Evolutionary conservation across 2,329 filamentous ascomycete genomes (phyloP).

Genomic region (Exophiala lecanii-corni): DNA sequence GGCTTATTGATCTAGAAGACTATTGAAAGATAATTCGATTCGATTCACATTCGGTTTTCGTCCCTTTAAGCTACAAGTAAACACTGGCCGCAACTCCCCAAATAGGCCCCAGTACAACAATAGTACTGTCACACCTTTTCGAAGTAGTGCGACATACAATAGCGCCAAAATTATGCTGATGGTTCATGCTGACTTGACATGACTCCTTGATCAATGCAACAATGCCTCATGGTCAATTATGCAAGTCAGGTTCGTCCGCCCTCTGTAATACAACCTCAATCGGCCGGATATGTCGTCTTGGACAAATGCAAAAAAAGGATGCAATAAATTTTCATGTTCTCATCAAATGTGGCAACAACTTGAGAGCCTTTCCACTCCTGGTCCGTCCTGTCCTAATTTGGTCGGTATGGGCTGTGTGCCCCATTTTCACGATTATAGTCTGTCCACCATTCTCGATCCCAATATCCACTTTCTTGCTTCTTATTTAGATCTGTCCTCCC

Average conservation of each 20-base stretch:
- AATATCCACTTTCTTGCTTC: slow-evolving; percentile 23
- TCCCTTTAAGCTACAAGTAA: not conserved
- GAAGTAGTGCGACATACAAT: not conserved
- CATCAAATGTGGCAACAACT: not conserved
- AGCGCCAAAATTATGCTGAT: not conserved
- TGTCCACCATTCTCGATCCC: slow-evolving; percentile 28
- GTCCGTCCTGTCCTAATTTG: not conserved
- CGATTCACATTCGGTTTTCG: no score
- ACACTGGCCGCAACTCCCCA: not conserved
- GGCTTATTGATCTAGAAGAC: no score
- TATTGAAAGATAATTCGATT: no score
- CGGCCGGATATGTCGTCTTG: not conserved
- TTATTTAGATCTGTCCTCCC: slow-evolving; percentile 18
- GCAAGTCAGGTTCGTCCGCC: not conserved
- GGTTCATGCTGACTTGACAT: no score
- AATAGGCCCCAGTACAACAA: not conserved
- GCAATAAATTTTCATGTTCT: not conserved
- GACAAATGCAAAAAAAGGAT: not conserved
- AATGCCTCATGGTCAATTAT: no score
- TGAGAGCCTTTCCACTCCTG: not conserved
- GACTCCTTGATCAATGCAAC: no score
- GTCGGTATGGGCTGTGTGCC: not conserved
- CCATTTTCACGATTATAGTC: slow-evolving; percentile 6
- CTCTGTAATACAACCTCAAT: no score
- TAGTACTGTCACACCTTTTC: not conserved